Percentiles rank a stretch among this genome's conserved stretches.
These are phyloP conservation scores for Auricularia heimuer DNA, from an alignment of 768 basidiomycete genomes.

Conservation along the genomic window DNA sequence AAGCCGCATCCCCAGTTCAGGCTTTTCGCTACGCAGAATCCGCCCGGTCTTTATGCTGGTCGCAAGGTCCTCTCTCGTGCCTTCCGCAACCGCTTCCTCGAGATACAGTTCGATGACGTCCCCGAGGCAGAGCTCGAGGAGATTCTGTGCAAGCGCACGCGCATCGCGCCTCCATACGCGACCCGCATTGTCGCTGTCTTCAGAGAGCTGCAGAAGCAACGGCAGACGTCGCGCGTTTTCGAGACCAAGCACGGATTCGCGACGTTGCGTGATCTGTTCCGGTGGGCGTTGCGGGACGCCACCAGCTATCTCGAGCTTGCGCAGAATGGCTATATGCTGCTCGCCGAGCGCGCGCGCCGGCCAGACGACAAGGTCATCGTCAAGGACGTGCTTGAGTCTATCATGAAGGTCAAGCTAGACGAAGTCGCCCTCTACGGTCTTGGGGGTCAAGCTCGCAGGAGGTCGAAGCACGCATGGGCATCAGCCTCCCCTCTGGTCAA, in stretches of 20 bases:
- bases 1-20: slow-evolving; percentile 92
- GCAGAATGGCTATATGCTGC: slow-evolving; percentile 93
- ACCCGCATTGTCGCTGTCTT: slow-evolving; percentile 87
- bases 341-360: slow-evolving; percentile 82
- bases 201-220: slow-evolving; percentile 81
- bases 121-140: slow-evolving; percentile 88
- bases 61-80: slow-evolving; percentile 91
- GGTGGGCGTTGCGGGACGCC: slow-evolving; percentile 91
- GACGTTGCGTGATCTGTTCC: slow-evolving; percentile 91
- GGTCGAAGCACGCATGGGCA: slow-evolving; percentile 42
- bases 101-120: slow-evolving; percentile 95
- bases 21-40: slow-evolving; percentile 98
- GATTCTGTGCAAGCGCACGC: slow-evolving; percentile 86
- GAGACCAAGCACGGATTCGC: slow-evolving; percentile 97
- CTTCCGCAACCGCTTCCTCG: slow-evolving; percentile 93
- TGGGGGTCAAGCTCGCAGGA: slow-evolving; percentile 28
- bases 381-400: slow-evolving; percentile 82
- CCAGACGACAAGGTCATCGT: slow-evolving; percentile 81
- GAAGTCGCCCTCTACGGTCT: slow-evolving; percentile 59
- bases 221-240: slow-evolving; percentile 86
- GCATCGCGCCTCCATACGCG: slow-evolving; percentile 89
- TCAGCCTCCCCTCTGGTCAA: slow-evolving; percentile 34
- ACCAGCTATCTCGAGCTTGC: slow-evolving; percentile 87
- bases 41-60: slow-evolving; percentile 90
- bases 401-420: slow-evolving; percentile 83